Evolutionary conservation across 768 basidiomycete species (phyloP).

Genomic region (Mycena crocata): DNA sequence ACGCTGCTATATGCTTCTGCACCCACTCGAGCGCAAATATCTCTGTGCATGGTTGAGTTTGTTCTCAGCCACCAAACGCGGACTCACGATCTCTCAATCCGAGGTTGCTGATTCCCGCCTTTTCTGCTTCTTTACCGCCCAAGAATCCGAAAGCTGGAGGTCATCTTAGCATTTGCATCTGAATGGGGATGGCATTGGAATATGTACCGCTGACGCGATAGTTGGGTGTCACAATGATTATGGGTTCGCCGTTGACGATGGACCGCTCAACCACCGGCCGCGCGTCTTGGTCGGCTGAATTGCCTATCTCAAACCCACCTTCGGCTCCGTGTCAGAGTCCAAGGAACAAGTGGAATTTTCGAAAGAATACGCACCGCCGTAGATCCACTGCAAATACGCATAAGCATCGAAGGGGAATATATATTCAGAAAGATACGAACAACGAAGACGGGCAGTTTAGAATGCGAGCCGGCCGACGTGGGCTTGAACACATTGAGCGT

Average conservation of each 20-base stretch:
- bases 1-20: conserved; percentile 9
- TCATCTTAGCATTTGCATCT: background rate
- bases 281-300: background rate
- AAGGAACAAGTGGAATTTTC: background rate
- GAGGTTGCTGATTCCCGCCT: conserved; percentile 29
- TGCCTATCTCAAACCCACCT: conserved; percentile 15
- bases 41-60: background rate
- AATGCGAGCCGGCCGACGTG: background rate
- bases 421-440: background rate
- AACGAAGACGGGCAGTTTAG: conserved; percentile 23
- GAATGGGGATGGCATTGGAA: background rate
- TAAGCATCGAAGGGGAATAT: no score
- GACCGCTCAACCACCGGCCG: conserved; percentile 1
- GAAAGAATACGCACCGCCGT: conserved; percentile 1
- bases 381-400: conserved; percentile 7
- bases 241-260: background rate
- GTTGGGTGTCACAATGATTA: conserved; percentile 10
- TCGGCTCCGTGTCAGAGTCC: background rate
- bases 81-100: conserved; percentile 32
- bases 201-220: conserved; percentile 24
- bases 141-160: conserved; percentile 34
- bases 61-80: background rate
- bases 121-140: conserved; percentile 20
- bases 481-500: conserved; percentile 23
- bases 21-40: conserved; percentile 29